A percentile compares a stretch with the other conserved stretches of the same genome.
Conservation (phyloP, 805 yeast genomes). For the Candida dajiaensis region DNA sequence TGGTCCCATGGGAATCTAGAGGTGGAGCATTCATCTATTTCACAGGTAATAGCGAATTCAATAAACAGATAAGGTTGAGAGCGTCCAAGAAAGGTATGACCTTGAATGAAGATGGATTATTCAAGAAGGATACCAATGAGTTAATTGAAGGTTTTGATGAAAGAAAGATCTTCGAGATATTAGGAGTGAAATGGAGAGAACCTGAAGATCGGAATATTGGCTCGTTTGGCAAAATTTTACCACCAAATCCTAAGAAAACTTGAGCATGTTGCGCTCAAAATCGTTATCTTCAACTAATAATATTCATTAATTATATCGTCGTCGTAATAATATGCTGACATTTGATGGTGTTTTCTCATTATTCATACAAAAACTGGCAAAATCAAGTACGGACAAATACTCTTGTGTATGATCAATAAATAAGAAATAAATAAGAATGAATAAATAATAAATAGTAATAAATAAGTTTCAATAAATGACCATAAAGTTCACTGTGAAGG, state of each 20-base stretch:
- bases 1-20: conserved; percentile 37
- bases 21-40: conserved; percentile 49
- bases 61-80: conserved; percentile 37
- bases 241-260: neutral
- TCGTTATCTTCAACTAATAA: too few species aligned
- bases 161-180: conserved; percentile 35
- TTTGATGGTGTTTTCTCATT: too few species aligned
- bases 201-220: conserved; percentile 26
- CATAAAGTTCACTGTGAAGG: conserved; percentile 51
- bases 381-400: too few species aligned
- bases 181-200: conserved; percentile 32
- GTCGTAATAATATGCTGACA: too few species aligned
- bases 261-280: neutral
- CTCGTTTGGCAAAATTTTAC: neutral
- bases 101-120: conserved; percentile 41
- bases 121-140: conserved; percentile 9
- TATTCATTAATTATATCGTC: too few species aligned
- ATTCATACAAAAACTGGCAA: too few species aligned
- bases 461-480: neutral
- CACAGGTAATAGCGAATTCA: conserved; percentile 49
- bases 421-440: neutral
- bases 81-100: conserved; percentile 34
- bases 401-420: neutral
- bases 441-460: neutral
- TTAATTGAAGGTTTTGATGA: conserved; percentile 41